Evolutionary conservation across 805 yeast species (phyloP).

Genomic region (Kluyveromyces siamensis): DNA sequence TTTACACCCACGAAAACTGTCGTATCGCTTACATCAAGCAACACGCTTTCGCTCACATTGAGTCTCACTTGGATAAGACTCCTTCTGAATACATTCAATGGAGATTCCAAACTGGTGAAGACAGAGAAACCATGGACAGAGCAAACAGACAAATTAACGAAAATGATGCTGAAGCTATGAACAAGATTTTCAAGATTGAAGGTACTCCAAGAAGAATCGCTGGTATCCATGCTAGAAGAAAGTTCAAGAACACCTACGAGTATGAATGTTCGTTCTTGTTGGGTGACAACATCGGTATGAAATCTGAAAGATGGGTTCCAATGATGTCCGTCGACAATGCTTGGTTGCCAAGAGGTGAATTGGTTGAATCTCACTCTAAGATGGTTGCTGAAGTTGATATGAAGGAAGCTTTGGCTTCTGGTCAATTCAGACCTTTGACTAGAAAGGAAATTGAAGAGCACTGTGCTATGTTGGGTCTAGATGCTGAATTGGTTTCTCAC

Average conservation of each 20-base stretch:
- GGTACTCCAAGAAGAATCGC: slow-evolving; percentile 97
- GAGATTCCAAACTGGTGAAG: slow-evolving; percentile 99
- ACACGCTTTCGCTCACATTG: slow-evolving; percentile 99
- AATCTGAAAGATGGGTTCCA: slow-evolving; percentile 98
- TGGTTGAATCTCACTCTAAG: slow-evolving; percentile 95
- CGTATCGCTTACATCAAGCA: slow-evolving; percentile 99
- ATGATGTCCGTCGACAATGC: slow-evolving; percentile 99
- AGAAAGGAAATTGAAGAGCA: slow-evolving; percentile 99
- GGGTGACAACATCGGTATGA: slow-evolving; percentile 99
- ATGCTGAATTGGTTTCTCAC: slow-evolving; percentile 98
- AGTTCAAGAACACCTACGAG: slow-evolving; percentile 99
- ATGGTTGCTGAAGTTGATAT: slow-evolving; percentile 99
- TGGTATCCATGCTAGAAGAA: slow-evolving; percentile 93
- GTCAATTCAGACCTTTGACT: slow-evolving; percentile 99
- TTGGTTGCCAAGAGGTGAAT: slow-evolving; percentile 99
- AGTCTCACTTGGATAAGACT: slow-evolving; percentile 96
- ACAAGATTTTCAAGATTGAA: slow-evolving; percentile 98
- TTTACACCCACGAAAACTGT: slow-evolving; percentile 98
- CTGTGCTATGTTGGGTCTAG: slow-evolving; percentile 97
- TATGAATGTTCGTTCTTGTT: slow-evolving; percentile 95
- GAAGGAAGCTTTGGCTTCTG: slow-evolving; percentile 99
- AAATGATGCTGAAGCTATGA: slow-evolving; percentile 95
- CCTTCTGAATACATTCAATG: slow-evolving; percentile 99
- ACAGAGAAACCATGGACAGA: slow-evolving; percentile 99
- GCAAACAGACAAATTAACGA: slow-evolving; percentile 98